Evolutionary conservation across 2,329 filamentous ascomycete species (phyloP).

Genomic region (Aspergillaceae sp.): DNA sequence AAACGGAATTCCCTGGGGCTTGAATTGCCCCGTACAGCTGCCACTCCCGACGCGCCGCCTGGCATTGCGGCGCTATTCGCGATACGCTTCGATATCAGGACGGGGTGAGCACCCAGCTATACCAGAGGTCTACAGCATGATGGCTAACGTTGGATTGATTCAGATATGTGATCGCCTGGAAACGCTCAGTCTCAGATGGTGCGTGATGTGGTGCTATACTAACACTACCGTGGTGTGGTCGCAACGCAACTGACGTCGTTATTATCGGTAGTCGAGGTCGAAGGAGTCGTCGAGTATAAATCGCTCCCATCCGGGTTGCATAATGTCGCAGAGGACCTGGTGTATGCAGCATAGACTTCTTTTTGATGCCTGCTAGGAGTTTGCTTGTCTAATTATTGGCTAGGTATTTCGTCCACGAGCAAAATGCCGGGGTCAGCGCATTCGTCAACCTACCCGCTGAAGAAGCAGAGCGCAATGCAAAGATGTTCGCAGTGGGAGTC

Average conservation of each 20-base stretch:
- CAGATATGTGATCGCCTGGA: conserved; percentile 80
- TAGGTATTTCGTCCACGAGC: conserved; percentile 84
- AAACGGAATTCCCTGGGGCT: conserved; percentile 25
- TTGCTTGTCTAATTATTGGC: conserved; percentile 1
- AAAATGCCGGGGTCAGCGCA: conserved; percentile 79
- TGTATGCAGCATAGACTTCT: conserved; percentile 33
- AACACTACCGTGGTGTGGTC: neutral
- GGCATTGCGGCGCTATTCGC: conserved; percentile 71
- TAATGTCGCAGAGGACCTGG: conserved; percentile 73
- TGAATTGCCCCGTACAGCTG: conserved; percentile 22
- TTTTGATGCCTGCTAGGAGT: conserved; percentile 2
- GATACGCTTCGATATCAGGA: conserved; percentile 86
- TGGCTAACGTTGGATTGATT: neutral
- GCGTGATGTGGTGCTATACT: conserved; percentile 24
- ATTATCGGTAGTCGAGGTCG: conserved; percentile 48
- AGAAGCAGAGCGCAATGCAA: conserved; percentile 72
- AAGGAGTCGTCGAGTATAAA: conserved; percentile 91
- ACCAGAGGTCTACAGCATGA: too few species aligned
- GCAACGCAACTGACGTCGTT: conserved; percentile 6
- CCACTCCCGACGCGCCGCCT: conserved; percentile 32
- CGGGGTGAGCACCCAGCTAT: conserved; percentile 52
- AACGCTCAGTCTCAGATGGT: conserved; percentile 60
- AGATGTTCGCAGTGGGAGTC: conserved; percentile 86
- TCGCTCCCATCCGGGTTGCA: conserved; percentile 89
- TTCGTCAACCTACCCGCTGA: conserved; percentile 78